Conservation (phyloP, 352 stramenopile species). For the Hyaloperonospora arabidopsidis region DNA sequence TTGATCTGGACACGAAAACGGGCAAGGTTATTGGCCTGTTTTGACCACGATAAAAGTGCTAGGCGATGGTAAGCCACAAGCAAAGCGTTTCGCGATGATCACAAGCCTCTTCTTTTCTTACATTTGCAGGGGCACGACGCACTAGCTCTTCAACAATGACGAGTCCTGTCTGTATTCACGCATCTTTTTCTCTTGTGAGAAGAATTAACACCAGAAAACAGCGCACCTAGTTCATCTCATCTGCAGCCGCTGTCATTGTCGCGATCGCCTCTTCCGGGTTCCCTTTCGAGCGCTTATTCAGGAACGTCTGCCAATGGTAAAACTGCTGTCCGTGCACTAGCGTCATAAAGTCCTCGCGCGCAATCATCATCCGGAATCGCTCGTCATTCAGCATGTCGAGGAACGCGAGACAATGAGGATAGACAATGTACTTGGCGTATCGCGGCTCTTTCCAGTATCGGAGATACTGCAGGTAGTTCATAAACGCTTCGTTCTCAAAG, state of each 20-base stretch:
- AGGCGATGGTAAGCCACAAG: too few species aligned
- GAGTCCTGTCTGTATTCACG: neutral
- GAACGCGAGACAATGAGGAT: conserved; percentile 81
- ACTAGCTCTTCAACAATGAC: neutral
- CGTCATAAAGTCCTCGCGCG: conserved; percentile 81
- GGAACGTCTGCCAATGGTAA: conserved; percentile 85
- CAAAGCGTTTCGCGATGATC: too few species aligned
- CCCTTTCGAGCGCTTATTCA: conserved; percentile 66
- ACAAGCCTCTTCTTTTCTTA: conserved; percentile 5
- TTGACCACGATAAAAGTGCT: conserved; percentile 22
- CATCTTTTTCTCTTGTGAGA: too few species aligned
- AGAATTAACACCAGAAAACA: neutral
- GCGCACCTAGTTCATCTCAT: conserved; percentile 15
- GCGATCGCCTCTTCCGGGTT: conserved; percentile 19
- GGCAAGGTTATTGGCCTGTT: conserved; percentile 96
- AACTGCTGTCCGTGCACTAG: conserved; percentile 85
- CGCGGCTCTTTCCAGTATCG: conserved; percentile 90
- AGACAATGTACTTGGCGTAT: conserved; percentile 88
- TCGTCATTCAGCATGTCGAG: conserved; percentile 85
- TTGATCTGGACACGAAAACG: conserved; percentile 92
- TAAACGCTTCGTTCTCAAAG: conserved; percentile 86
- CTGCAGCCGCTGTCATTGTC: conserved; percentile 7
- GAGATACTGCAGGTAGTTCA: conserved; percentile 88
- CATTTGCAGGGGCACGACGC: neutral
- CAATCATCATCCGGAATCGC: conserved; percentile 84